These are phyloP conservation scores for Colletotrichum graminicola DNA, from an alignment of 2,329 filamentous ascomycete species.

Conservation along the genomic window DNA sequence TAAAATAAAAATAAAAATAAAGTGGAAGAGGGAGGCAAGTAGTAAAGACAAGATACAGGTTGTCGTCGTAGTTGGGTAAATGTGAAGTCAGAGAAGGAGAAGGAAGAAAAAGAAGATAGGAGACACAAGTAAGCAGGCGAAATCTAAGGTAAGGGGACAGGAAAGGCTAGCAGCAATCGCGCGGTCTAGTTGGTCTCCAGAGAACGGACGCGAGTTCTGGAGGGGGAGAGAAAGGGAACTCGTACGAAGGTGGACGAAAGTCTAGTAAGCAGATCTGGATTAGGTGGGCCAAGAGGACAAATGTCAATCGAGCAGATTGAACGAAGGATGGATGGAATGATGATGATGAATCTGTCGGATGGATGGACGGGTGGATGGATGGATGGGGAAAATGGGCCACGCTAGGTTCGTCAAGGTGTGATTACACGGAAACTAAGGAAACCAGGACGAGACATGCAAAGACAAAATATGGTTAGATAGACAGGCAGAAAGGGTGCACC, in stretches of 20 bases:
- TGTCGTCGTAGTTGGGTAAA: constrained; percentile 18
- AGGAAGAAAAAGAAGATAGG: constrained; percentile 1
- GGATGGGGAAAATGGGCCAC: neutral
- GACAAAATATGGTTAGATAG: neutral
- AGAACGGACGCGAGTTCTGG: constrained; percentile 29
- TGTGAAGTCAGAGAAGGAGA: neutral
- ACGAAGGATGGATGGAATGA: neutral
- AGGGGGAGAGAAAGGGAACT: constrained; percentile 25
- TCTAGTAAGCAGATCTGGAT: constrained; percentile 14
- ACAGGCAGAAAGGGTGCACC: constrained; percentile 1
- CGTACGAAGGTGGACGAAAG: constrained; percentile 21
- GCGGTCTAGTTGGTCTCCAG: constrained; percentile 7
- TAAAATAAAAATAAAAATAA: constrained; percentile 8
- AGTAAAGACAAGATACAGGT: constrained; percentile 1
- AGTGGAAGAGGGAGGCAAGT: constrained; percentile 9
- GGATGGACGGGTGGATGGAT: neutral
- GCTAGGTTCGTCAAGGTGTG: neutral
- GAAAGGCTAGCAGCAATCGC: constrained; percentile 25
- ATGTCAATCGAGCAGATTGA: neutral
- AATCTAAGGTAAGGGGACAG: constrained; percentile 22
- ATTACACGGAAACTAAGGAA: constrained; percentile 4
- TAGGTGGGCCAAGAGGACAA: constrained; percentile 9
- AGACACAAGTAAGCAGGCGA: constrained; percentile 30
- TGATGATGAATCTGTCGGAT: neutral
- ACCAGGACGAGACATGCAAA: neutral